A percentile compares a stretch with the other conserved stretches of the same genome.
These are phyloP conservation scores for Lumnitzera racemosa DNA, from an alignment of 345 rosid genomes.

Conservation along the genomic window DNA sequence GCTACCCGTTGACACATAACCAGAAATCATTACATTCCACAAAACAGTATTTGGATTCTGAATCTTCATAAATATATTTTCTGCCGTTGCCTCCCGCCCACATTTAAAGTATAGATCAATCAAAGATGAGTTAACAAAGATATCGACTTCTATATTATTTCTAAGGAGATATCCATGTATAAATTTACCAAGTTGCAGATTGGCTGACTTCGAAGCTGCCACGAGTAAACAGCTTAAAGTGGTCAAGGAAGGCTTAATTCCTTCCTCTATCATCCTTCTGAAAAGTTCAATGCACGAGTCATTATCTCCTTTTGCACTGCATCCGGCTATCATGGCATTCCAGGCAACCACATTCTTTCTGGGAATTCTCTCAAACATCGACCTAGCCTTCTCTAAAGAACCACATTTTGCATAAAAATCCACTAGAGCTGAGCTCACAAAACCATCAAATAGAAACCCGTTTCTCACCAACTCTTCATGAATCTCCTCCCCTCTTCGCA, in stretches of 20 bases:
- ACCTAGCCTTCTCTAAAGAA: slow-evolving; percentile 46
- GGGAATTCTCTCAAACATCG: slow-evolving; percentile 36
- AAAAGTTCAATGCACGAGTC: slow-evolving; percentile 42
- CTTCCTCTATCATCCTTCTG: slow-evolving; percentile 46
- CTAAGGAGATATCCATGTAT: slow-evolving; percentile 48
- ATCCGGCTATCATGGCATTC: slow-evolving; percentile 55
- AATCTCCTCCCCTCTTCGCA: slow-evolving; percentile 59
- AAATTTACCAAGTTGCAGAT: slow-evolving; percentile 44
- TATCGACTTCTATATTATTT: slow-evolving; percentile 28
- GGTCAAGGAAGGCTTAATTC: slow-evolving; percentile 38
- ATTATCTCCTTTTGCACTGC: slow-evolving; percentile 38
- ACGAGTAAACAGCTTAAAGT: slow-evolving; percentile 48
- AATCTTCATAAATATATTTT: slow-evolving; percentile 32
- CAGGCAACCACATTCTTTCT: slow-evolving; percentile 50
- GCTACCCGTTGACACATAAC: slow-evolving; percentile 36
- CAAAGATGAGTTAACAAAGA: slow-evolving; percentile 28
- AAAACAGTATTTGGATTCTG: slow-evolving; percentile 20
- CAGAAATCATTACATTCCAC: slow-evolving; percentile 72
- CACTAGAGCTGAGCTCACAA: slow-evolving; percentile 59
- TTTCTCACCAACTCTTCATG: slow-evolving; percentile 29
- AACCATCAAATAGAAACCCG: slow-evolving; percentile 35
- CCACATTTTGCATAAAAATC: slow-evolving; percentile 69
- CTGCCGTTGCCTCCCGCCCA: slow-evolving; percentile 41
- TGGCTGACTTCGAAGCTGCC: slow-evolving; percentile 54
- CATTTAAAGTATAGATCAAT: slow-evolving; percentile 64